A percentile compares a stretch with the other conserved stretches of the same genome.
phyloP scores from a whole-genome alignment of 2,329 filamentous ascomycete genomes.

The Alternaria consortialis region DNA sequence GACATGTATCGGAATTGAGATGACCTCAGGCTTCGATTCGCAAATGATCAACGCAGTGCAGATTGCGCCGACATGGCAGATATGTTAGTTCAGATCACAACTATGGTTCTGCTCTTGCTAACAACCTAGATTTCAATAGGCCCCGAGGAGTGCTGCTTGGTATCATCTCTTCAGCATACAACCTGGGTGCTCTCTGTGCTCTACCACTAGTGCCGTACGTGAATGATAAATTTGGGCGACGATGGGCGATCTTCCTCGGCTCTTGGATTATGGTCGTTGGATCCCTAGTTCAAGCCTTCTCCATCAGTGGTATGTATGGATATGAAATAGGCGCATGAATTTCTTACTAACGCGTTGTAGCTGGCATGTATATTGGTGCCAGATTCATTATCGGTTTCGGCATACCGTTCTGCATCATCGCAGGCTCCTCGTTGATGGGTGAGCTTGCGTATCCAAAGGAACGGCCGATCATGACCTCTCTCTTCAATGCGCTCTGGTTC shows the following conservation, averaged over 20 bases:
- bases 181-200: slow-evolving; percentile 50
- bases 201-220: slow-evolving; percentile 49
- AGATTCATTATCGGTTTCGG: slow-evolving; percentile 72
- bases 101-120: background rate
- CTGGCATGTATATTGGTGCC: slow-evolving; percentile 64
- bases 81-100: slow-evolving; percentile 22
- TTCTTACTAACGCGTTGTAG: slow-evolving; percentile 9
- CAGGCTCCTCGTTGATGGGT: slow-evolving; percentile 69
- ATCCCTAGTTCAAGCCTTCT: slow-evolving; percentile 39
- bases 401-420: slow-evolving; percentile 69
- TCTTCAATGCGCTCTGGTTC: slow-evolving; percentile 75
- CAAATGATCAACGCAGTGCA: slow-evolving; percentile 48
- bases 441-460: slow-evolving; percentile 74
- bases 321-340: slow-evolving; percentile 7
- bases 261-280: slow-evolving; percentile 57
- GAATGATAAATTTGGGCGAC: slow-evolving; percentile 55
- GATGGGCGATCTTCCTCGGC: slow-evolving; percentile 52
- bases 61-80: slow-evolving; percentile 38
- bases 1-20: slow-evolving; percentile 46
- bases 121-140: slow-evolving; percentile 35
- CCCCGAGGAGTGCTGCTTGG: slow-evolving; percentile 50
- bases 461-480: slow-evolving; percentile 68
- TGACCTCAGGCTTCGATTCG: slow-evolving; percentile 46
- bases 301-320: slow-evolving; percentile 26
- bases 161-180: slow-evolving; percentile 57